A percentile compares a stretch with the other conserved stretches of the same genome.
phyloP scores from a whole-genome alignment of 768 basidiomycete genomes.

The Kwoniella pini region DNA sequence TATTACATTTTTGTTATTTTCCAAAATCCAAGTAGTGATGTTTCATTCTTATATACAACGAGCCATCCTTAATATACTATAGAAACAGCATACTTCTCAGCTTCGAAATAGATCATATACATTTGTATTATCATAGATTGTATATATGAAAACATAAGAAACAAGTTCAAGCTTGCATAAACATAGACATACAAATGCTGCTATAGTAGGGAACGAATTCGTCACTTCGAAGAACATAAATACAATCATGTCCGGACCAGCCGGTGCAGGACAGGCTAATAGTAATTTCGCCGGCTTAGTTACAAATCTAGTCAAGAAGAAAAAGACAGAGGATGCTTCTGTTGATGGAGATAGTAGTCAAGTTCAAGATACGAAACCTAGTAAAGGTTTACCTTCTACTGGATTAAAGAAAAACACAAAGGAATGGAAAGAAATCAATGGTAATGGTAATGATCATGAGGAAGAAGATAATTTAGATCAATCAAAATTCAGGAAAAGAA shows the following conservation, averaged over 20 bases:
- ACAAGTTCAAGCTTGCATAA: neutral
- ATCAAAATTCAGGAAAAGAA: constrained; percentile 8
- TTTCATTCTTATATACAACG: too few species aligned
- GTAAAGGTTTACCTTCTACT: constrained; percentile 37
- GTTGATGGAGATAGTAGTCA: neutral
- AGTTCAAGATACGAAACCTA: constrained; percentile 13
- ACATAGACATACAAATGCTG: too few species aligned
- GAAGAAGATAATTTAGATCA: neutral
- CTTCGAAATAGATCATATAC: too few species aligned
- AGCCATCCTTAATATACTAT: too few species aligned
- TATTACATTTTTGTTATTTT: too few species aligned
- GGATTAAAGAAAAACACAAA: constrained; percentile 42
- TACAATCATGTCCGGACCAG: constrained; percentile 19
- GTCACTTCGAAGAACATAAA: too few species aligned
- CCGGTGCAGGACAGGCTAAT: constrained; percentile 14
- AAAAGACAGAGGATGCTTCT: neutral
- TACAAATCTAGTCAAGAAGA: constrained; percentile 6
- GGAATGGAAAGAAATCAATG: constrained; percentile 38
- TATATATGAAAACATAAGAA: neutral
- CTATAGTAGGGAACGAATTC: too few species aligned
- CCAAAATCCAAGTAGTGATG: too few species aligned
- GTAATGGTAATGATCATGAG: constrained; percentile 2
- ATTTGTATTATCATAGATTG: too few species aligned
- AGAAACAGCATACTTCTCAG: too few species aligned
- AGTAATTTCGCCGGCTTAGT: constrained; percentile 18